Conservation (phyloP, 768 basidiomycete species). For the Termitomyces sp. region DNA sequence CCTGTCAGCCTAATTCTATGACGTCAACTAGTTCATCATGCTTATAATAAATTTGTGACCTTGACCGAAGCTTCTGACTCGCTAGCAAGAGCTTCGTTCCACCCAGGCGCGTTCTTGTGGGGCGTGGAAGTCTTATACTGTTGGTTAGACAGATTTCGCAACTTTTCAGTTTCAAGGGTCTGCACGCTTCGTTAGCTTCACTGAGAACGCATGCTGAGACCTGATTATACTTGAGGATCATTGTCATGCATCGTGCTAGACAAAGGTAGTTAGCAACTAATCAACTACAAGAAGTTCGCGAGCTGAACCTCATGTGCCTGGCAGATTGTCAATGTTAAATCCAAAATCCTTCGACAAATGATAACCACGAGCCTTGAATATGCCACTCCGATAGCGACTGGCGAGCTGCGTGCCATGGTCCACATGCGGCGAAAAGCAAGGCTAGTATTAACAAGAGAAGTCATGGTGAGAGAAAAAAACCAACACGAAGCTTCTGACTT, state of each 20-base stretch:
- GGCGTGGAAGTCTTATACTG: constrained; percentile 45
- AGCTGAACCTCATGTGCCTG: constrained; percentile 22
- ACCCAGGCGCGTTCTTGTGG: constrained; percentile 55
- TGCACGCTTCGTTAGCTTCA: constrained; percentile 14
- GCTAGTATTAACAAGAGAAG: constrained; percentile 2
- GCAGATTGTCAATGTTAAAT: not conserved
- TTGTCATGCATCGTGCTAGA: constrained; percentile 56
- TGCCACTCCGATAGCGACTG: not conserved
- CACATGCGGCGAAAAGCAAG: constrained; percentile 1
- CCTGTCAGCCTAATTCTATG: constrained; percentile 35
- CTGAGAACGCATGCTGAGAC: not conserved
- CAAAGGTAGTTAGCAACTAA: constrained; percentile 8
- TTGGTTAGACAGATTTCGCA: constrained; percentile 36
- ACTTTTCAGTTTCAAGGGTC: constrained; percentile 50
- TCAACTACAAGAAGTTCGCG: not conserved
- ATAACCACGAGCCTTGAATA: not conserved
- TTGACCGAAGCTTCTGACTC: constrained; percentile 64
- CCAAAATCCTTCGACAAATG: not conserved
- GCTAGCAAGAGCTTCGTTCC: constrained; percentile 65
- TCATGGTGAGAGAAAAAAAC: constrained; percentile 8
- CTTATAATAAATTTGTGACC: constrained; percentile 24
- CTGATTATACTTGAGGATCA: constrained; percentile 39
- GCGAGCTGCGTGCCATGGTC: not conserved
- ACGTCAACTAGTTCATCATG: not conserved
- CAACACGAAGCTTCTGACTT: not conserved